A percentile compares a stretch with the other conserved stretches of the same genome.
phyloP scores from a whole-genome alignment of 2,329 filamentous ascomycete species.

The Cladosporium sp. region DNA sequence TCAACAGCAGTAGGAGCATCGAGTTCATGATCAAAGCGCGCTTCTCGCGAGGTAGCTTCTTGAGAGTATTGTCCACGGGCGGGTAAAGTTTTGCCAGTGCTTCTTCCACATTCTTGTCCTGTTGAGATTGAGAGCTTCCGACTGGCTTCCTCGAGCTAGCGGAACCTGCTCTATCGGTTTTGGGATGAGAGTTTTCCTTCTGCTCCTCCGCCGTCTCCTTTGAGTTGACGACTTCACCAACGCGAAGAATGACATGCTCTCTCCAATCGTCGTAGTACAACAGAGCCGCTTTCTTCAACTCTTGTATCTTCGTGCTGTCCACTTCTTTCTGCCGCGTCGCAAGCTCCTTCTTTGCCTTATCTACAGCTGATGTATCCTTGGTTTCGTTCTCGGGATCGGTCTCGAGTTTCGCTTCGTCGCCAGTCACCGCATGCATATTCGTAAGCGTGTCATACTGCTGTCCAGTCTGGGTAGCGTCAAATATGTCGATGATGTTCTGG shows the following conservation, averaged over 20 bases:
- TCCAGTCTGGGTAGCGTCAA: constrained; percentile 35
- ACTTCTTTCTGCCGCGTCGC: constrained; percentile 47
- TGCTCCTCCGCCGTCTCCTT: constrained; percentile 29
- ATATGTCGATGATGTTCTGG: constrained; percentile 40
- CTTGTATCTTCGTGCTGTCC: constrained; percentile 50
- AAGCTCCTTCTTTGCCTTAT: constrained; percentile 30
- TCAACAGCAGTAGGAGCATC: constrained; percentile 35
- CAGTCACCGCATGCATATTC: constrained; percentile 10
- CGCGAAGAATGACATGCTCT: constrained; percentile 61
- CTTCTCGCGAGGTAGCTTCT: constrained; percentile 32
- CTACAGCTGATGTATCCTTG: constrained; percentile 9
- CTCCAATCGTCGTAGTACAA: constrained; percentile 79
- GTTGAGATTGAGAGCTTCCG: constrained; percentile 17
- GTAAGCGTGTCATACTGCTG: constrained; percentile 11
- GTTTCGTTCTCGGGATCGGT: constrained; percentile 12
- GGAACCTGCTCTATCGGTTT: constrained; percentile 19
- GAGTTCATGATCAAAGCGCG: constrained; percentile 35
- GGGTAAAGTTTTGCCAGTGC: constrained; percentile 32
- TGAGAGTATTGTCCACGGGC: constrained; percentile 35
- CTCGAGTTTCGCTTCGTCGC: constrained; percentile 11
- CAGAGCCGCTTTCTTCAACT: constrained; percentile 66
- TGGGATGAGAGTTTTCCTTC: constrained; percentile 35
- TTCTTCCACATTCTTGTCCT: constrained; percentile 27
- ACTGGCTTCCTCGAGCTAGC: constrained; percentile 19
- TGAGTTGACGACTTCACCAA: constrained; percentile 60